phyloP scores from a whole-genome alignment of 2,329 filamentous ascomycete genomes.

The Cercospora nicotianae region DNA sequence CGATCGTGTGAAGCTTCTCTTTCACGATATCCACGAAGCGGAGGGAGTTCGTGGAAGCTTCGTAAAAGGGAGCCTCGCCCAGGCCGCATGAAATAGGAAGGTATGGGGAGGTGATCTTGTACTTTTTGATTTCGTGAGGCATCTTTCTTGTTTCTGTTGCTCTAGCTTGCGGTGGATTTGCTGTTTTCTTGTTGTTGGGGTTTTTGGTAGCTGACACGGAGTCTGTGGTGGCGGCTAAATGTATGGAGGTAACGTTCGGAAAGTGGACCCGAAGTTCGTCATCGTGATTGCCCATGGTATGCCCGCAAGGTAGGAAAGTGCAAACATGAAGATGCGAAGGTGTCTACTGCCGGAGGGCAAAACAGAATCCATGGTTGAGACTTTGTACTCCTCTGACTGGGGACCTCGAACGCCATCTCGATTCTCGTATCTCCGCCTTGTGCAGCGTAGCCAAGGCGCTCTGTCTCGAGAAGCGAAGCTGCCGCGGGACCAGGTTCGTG shows the following conservation, averaged over 20 bases:
- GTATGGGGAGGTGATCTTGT: slow-evolving; percentile 47
- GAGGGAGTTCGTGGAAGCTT: slow-evolving; percentile 57
- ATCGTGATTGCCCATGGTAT: not conserved
- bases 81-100: slow-evolving; percentile 65
- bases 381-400: too few species aligned
- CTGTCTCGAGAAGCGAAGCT: too few species aligned
- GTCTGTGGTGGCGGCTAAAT: not conserved
- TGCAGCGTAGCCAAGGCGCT: too few species aligned
- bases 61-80: slow-evolving; percentile 74
- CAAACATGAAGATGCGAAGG: not conserved
- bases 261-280: not conserved
- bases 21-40: slow-evolving; percentile 84
- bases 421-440: too few species aligned
- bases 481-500: too few species aligned
- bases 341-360: too few species aligned
- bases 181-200: not conserved
- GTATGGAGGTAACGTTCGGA: not conserved
- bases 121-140: slow-evolving; percentile 36
- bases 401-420: too few species aligned
- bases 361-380: too few species aligned
- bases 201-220: not conserved
- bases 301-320: not conserved
- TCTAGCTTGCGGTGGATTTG: not conserved
- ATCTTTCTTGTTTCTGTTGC: slow-evolving; percentile 23
- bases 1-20: slow-evolving; percentile 69